Evolutionary conservation across 192 early-diverging fungal species (phyloP).

Genomic region (Nowakowskiella sp.): DNA sequence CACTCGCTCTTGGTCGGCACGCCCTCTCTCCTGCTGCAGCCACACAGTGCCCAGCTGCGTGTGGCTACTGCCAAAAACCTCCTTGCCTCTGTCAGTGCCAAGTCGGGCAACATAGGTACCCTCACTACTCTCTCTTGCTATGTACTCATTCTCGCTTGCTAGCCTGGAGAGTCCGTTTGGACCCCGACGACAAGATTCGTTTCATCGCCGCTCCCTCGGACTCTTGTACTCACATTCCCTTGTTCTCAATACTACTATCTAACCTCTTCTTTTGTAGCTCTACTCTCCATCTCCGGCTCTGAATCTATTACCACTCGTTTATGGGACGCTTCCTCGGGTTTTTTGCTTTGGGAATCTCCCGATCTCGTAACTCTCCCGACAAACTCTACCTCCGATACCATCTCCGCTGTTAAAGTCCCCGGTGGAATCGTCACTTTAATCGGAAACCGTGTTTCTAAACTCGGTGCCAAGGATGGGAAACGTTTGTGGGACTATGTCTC

Average conservation of each 20-base stretch:
- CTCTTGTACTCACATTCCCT: neutral
- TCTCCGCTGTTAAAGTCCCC: conserved; percentile 13
- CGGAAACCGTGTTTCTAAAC: conserved; percentile 10
- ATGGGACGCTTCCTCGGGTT: conserved; percentile 37
- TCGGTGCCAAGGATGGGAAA: conserved; percentile 6
- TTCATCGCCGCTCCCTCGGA: neutral
- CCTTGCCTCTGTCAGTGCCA: conserved; percentile 59
- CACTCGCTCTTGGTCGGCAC: too few relatives aligned
- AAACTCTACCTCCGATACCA: conserved; percentile 12
- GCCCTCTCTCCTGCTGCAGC: too few relatives aligned
- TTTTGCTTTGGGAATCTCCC: conserved; percentile 34
- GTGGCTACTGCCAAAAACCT: conserved; percentile 66
- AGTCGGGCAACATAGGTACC: conserved; percentile 58
- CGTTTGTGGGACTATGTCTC: too few relatives aligned
- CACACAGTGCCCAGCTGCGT: conserved; percentile 23
- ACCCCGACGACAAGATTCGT: conserved; percentile 45
- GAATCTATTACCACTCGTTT: conserved; percentile 30
- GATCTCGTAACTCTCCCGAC: conserved; percentile 15
- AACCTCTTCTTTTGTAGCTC: conserved; percentile 10
- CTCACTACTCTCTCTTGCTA: neutral
- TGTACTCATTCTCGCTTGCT: neutral
- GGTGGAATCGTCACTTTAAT: conserved; percentile 6
- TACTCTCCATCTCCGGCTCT: conserved; percentile 31
- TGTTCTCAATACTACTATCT: neutral
- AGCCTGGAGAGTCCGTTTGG: conserved; percentile 73